Conservation (phyloP, 257 asterid genomes). For the Solanum bukasovii region DNA sequence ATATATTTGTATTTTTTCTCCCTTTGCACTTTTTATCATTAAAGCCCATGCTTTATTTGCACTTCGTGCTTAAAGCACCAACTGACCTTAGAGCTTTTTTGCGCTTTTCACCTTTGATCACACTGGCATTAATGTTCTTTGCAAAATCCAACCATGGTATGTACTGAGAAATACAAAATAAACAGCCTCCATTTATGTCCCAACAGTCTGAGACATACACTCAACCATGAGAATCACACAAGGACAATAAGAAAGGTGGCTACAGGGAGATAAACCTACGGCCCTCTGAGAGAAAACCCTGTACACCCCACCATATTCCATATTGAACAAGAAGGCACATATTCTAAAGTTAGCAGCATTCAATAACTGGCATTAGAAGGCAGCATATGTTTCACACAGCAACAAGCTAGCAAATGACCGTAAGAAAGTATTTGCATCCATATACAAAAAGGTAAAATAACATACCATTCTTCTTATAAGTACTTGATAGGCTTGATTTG, state of each 20-base stretch:
- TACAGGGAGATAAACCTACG: not conserved
- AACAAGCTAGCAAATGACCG: not conserved
- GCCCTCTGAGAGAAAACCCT: not conserved
- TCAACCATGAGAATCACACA: not conserved
- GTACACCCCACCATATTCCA: not conserved
- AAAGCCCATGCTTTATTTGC: not conserved
- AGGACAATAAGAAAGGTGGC: not conserved
- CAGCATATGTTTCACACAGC: not conserved
- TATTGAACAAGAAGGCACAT: not conserved
- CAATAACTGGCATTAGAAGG: not conserved
- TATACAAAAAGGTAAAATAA: not conserved
- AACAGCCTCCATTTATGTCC: not conserved
- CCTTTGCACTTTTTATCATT: not conserved
- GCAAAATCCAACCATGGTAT: not conserved
- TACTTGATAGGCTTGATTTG: conserved; percentile 60
- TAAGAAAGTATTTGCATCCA: not conserved
- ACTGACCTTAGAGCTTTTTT: not conserved
- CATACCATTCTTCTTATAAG: conserved; percentile 75
- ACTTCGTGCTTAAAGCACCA: not conserved
- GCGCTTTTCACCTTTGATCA: not conserved
- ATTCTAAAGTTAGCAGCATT: not conserved
- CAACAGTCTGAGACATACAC: not conserved
- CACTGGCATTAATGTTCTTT: not conserved
- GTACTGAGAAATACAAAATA: not conserved
- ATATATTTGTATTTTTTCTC: not conserved